Percentiles rank a stretch among this genome's conserved stretches.
Evolutionary conservation across 108 stramenopile genomes (phyloP).

Genomic region (Seminavis robusta): DNA sequence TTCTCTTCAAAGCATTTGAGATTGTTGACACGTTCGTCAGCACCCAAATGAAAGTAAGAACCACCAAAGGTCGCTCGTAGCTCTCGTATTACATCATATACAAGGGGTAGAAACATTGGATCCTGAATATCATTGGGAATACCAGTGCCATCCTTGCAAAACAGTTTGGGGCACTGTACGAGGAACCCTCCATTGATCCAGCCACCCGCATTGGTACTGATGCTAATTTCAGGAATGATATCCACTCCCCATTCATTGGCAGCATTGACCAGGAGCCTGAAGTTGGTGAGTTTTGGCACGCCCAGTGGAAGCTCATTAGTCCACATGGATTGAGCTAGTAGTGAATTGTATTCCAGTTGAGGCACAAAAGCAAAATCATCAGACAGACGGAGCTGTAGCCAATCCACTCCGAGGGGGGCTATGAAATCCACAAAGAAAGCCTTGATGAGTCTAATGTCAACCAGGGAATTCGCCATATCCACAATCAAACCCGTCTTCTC

Average conservation of each 20-base stretch:
- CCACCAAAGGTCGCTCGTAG: constrained; percentile 6
- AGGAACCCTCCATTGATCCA: constrained; percentile 23
- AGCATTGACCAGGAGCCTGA: constrained; percentile 23
- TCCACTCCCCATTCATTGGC: constrained; percentile 9
- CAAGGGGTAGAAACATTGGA: too few relatives aligned
- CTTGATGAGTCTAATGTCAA: background rate
- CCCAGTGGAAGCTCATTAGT: background rate
- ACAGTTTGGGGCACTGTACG: constrained; percentile 15
- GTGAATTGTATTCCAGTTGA: background rate
- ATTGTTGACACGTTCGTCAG: constrained; percentile 3
- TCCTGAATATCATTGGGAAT: too few relatives aligned
- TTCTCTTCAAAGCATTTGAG: constrained; percentile 3
- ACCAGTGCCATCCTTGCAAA: constrained; percentile 24
- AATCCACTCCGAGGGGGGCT: constrained; percentile 17
- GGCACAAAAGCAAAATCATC: constrained; percentile 18
- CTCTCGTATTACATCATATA: constrained; percentile 4
- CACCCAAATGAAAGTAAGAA: constrained; percentile 8
- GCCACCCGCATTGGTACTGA: constrained; percentile 19
- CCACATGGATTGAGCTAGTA: background rate
- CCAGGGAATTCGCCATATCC: constrained; percentile 9
- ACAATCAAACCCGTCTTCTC: constrained; percentile 14
- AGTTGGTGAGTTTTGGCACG: too few relatives aligned
- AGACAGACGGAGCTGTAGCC: constrained; percentile 22
- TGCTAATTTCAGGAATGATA: constrained; percentile 36
- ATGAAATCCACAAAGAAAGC: constrained; percentile 1